A percentile compares a stretch with the other conserved stretches of the same genome.
These are phyloP conservation scores for Drosera capensis DNA, from an alignment of 148 eudicot species.

Conservation along the genomic window DNA sequence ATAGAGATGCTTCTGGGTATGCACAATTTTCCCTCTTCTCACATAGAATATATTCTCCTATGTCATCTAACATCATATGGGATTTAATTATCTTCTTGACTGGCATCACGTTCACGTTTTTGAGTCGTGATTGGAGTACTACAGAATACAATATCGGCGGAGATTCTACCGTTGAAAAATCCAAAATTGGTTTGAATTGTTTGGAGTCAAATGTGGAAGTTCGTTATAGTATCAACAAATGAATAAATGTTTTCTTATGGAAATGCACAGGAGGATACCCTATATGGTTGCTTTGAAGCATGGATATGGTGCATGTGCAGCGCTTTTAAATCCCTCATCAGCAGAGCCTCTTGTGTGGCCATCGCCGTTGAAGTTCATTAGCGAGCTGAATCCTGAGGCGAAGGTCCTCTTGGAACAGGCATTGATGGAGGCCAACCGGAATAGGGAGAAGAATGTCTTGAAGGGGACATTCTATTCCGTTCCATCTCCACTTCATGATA, in stretches of 20 bases:
- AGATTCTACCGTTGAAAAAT: neutral
- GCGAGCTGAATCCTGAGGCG: slow-evolving; percentile 81
- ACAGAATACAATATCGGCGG: no score
- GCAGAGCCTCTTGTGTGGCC: slow-evolving; percentile 99
- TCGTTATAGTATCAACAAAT: no score
- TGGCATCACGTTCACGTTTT: no score
- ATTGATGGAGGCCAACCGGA: slow-evolving; percentile 79
- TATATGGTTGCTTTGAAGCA: slow-evolving; percentile 64
- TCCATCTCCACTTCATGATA: slow-evolving; percentile 61
- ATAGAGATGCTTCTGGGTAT: slow-evolving; percentile 85
- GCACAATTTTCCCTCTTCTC: neutral
- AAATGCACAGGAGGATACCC: slow-evolving; percentile 89
- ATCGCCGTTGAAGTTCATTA: slow-evolving; percentile 86
- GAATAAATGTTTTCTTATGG: no score
- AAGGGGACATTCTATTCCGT: slow-evolving; percentile 49
- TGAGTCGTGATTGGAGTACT: no score
- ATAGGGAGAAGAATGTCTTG: slow-evolving; percentile 75
- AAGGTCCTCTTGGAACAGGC: slow-evolving; percentile 72
- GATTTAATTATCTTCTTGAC: no score
- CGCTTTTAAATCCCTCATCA: slow-evolving; percentile 76
- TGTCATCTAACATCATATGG: no score
- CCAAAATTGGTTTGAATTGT: neutral
- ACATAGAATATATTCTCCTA: neutral
- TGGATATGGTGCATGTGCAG: slow-evolving; percentile 60
- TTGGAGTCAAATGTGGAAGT: no score